phyloP scores from a whole-genome alignment of 257 asterid species.

The Linaria vulgaris region DNA sequence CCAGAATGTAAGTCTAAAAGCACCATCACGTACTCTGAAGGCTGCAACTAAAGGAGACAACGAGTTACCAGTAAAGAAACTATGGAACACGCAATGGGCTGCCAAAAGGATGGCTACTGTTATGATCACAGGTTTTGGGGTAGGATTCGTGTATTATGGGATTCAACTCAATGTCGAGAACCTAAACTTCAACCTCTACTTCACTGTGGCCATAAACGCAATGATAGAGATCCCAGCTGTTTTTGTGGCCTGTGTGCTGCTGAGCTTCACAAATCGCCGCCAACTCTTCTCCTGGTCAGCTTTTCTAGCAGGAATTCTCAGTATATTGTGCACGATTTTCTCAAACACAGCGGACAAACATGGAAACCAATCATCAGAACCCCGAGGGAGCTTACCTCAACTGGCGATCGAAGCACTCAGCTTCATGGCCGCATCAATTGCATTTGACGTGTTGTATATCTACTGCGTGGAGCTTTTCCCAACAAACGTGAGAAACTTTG shows the following conservation, averaged over 20 bases:
- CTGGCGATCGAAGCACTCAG: conserved; percentile 43
- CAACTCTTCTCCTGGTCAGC: conserved; percentile 43
- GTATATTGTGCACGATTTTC: conserved; percentile 41
- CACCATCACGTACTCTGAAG: conserved; percentile 28
- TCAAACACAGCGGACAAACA: conserved; percentile 19
- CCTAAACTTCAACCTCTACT: conserved; percentile 53
- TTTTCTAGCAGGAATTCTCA: conserved; percentile 37
- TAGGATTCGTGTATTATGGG: conserved; percentile 56
- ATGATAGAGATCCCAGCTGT: conserved; percentile 67
- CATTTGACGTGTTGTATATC: conserved; percentile 51
- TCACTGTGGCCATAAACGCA: conserved; percentile 51
- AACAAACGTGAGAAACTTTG: conserved; percentile 44
- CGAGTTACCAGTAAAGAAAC: conserved; percentile 26
- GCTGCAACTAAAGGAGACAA: conserved; percentile 14
- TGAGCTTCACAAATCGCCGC: conserved; percentile 42
- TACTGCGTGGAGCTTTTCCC: conserved; percentile 60
- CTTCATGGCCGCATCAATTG: conserved; percentile 52
- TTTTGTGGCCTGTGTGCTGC: conserved; percentile 47
- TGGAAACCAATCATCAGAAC: conserved; percentile 7
- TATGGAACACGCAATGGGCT: conserved; percentile 54
- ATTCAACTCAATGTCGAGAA: conserved; percentile 61
- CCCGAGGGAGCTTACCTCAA: conserved; percentile 41
- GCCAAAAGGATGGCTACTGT: conserved; percentile 47
- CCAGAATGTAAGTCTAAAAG: conserved; percentile 31
- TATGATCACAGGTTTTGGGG: conserved; percentile 55